Evolutionary conservation across 768 basidiomycete species (phyloP).

Genomic region (Termitomyces sp.): DNA sequence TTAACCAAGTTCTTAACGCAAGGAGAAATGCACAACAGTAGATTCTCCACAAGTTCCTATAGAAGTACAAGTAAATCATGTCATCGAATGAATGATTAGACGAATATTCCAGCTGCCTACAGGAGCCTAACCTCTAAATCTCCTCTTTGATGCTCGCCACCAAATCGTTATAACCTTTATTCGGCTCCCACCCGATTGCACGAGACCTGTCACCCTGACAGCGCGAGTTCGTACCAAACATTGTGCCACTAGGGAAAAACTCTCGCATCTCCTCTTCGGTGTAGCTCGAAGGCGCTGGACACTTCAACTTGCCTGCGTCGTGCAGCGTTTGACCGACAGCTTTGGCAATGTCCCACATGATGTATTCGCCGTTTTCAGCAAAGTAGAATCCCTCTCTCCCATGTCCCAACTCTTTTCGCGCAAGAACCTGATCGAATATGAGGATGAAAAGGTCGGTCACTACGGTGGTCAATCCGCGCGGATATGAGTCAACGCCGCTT

Average conservation of each 20-base stretch:
- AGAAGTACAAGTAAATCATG: background rate
- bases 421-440: slow-evolving; percentile 34
- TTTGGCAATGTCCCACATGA: slow-evolving; percentile 27
- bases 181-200: slow-evolving; percentile 50
- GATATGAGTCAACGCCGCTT: background rate
- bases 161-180: slow-evolving; percentile 43
- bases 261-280: slow-evolving; percentile 34
- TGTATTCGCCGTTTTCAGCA: slow-evolving; percentile 44
- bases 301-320: slow-evolving; percentile 27
- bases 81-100: background rate
- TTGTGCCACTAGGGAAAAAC: slow-evolving; percentile 31
- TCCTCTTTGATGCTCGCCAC: slow-evolving; percentile 35
- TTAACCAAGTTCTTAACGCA: background rate
- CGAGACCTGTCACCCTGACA: slow-evolving; percentile 36
- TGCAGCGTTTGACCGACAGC: slow-evolving; percentile 32
- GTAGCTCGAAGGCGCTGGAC: slow-evolving; percentile 39
- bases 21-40: background rate
- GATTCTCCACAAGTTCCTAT: background rate
- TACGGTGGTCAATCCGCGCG: slow-evolving; percentile 13
- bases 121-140: slow-evolving; percentile 1
- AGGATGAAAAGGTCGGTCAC: slow-evolving; percentile 41
- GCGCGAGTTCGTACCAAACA: slow-evolving; percentile 37
- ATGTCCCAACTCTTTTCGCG: slow-evolving; percentile 28
- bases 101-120: background rate
- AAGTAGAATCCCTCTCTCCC: slow-evolving; percentile 45